phyloP scores from a whole-genome alignment of 495 filamentous ascomycete species.

The Oleoguttula mirabilis region DNA sequence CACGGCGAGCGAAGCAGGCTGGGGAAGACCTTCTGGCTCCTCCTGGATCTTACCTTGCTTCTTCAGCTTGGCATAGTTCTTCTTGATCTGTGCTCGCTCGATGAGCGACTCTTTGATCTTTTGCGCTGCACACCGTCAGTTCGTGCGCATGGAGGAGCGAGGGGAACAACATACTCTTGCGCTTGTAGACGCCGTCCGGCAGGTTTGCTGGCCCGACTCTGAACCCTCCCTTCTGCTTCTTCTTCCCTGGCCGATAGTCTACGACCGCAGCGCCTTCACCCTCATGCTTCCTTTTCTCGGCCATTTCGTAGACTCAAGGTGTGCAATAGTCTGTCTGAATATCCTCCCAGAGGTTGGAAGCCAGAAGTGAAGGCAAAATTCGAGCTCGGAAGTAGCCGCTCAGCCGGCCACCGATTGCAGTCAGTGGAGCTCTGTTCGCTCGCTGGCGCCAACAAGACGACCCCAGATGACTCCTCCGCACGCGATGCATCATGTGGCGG shows the following conservation, averaged over 20 bases:
- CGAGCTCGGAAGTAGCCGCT: too few species aligned
- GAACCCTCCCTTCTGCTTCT: constrained; percentile 53
- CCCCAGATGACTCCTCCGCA: too few species aligned
- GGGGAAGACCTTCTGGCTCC: constrained; percentile 11
- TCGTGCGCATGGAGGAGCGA: background rate
- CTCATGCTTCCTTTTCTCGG: constrained; percentile 49
- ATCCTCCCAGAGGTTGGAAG: too few species aligned
- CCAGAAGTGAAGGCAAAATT: too few species aligned
- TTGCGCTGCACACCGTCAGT: constrained; percentile 44
- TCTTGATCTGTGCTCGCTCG: constrained; percentile 86
- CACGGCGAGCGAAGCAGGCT: constrained; percentile 18
- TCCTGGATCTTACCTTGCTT: constrained; percentile 36
- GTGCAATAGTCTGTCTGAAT: too few species aligned
- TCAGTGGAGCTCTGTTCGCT: too few species aligned
- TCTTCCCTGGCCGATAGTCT: constrained; percentile 28
- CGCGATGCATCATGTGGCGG: too few species aligned
- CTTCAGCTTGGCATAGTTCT: constrained; percentile 81
- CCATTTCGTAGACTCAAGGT: too few species aligned
- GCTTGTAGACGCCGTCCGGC: constrained; percentile 80
- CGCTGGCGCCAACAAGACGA: too few species aligned
- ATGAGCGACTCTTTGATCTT: constrained; percentile 89
- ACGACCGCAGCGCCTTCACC: constrained; percentile 19
- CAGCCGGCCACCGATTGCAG: too few species aligned
- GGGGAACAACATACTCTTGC: constrained; percentile 75
- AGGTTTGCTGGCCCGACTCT: constrained; percentile 83